Conservation (phyloP, 2,329 filamentous ascomycete genomes). For the Boeremia lycopersici region DNA sequence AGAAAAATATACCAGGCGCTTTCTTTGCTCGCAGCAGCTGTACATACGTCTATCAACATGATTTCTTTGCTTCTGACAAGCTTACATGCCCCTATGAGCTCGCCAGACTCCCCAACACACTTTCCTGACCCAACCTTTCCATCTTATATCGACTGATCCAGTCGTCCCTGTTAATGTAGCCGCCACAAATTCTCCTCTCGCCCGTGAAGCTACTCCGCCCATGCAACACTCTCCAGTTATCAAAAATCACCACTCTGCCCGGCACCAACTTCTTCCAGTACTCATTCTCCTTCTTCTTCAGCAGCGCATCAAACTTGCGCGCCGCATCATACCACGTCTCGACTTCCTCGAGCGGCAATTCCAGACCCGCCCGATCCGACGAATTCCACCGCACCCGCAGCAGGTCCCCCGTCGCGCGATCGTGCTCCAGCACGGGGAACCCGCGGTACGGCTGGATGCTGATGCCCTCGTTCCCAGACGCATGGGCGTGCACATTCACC, state of each 20-base stretch:
- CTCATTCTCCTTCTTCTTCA: conserved; percentile 69
- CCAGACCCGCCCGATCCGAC: conserved; percentile 77
- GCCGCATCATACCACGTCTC: conserved; percentile 80
- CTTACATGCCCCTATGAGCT: background rate
- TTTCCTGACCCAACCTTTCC: conserved; percentile 18
- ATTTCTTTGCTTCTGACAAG: conserved; percentile 14
- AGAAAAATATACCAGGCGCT: conserved; percentile 19
- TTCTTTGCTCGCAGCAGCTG: conserved; percentile 29
- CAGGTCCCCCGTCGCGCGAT: conserved; percentile 53
- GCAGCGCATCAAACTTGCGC: conserved; percentile 71
- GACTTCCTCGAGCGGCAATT: conserved; percentile 59
- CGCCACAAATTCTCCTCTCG: conserved; percentile 85
- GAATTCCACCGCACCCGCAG: conserved; percentile 90
- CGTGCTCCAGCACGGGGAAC: conserved; percentile 74
- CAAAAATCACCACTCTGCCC: conserved; percentile 85
- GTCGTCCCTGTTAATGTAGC: conserved; percentile 59
- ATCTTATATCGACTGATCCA: conserved; percentile 37
- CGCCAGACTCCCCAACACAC: conserved; percentile 22
- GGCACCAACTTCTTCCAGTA: conserved; percentile 83
- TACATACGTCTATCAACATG: conserved; percentile 42
- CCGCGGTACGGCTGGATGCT: conserved; percentile 73
- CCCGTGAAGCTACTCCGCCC: conserved; percentile 84
- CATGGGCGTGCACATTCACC: conserved; percentile 73
- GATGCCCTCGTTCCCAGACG: conserved; percentile 84
- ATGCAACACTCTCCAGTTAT: conserved; percentile 95